These are phyloP conservation scores for Microglena sp. DNA, from an alignment of 139 green algal genomes.

Conservation along the genomic window DNA sequence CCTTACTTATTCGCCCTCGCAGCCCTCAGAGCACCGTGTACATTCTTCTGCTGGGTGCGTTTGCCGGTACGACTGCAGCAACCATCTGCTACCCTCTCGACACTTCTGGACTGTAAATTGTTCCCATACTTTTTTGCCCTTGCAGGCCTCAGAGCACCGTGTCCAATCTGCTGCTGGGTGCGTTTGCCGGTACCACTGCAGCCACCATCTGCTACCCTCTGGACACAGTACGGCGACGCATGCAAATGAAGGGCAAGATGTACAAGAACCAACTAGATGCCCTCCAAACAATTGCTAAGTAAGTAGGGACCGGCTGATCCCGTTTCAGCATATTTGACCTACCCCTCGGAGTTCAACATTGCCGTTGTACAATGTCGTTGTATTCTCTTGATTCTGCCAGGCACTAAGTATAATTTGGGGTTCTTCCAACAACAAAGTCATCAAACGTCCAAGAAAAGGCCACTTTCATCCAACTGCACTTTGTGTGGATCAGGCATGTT, in stretches of 20 bases:
- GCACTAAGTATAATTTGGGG: no score
- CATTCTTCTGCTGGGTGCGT: constrained; percentile 66
- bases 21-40: constrained; percentile 44
- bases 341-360: no score
- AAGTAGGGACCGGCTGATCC: background rate
- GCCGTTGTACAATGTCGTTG: no score
- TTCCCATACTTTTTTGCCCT: no score
- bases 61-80: constrained; percentile 57
- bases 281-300: constrained; percentile 47
- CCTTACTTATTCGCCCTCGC: background rate
- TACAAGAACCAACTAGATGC: constrained; percentile 68
- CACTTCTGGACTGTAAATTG: no score
- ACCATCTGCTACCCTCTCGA: constrained; percentile 82
- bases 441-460: no score
- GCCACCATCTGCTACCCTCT: constrained; percentile 81
- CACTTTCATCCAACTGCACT: no score
- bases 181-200: constrained; percentile 54
- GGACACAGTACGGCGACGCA: constrained; percentile 80
- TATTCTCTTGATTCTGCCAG: no score
- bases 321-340: no score
- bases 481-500: no score
- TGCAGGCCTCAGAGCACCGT: constrained; percentile 48
- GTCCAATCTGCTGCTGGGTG: constrained; percentile 69
- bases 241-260: constrained; percentile 76
- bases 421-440: no score